phyloP scores from a whole-genome alignment of 768 basidiomycete genomes.

The Collybia nuda region DNA sequence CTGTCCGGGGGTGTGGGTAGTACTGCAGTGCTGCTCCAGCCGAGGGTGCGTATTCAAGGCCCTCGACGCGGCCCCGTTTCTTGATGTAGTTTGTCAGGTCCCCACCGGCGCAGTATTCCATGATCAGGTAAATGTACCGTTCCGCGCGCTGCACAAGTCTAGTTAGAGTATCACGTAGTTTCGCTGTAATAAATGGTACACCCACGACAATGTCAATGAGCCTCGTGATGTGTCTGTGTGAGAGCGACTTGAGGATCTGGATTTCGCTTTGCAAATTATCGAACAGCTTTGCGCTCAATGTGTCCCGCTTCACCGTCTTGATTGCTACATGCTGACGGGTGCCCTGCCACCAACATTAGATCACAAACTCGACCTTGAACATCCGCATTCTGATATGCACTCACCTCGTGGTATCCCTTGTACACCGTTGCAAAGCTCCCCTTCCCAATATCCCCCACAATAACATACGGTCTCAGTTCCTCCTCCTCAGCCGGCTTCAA shows the following conservation, averaged over 20 bases:
- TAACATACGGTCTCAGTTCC: conserved; percentile 75
- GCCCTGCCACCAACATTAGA: conserved; percentile 46
- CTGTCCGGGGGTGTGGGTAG: conserved; percentile 88
- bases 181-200: not conserved
- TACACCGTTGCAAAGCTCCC: conserved; percentile 97
- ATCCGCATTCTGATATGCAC: conserved; percentile 17
- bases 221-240: conserved; percentile 90
- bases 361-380: not conserved
- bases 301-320: conserved; percentile 89
- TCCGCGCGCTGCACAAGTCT: conserved; percentile 56
- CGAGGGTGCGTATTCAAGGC: conserved; percentile 76
- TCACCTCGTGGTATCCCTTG: conserved; percentile 87
- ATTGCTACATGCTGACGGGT: conserved; percentile 82
- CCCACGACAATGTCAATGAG: conserved; percentile 90
- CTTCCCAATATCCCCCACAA: conserved; percentile 76
- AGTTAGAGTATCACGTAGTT: not conserved
- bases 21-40: conserved; percentile 73
- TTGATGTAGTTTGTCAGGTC: conserved; percentile 97
- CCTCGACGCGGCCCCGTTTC: conserved; percentile 92
- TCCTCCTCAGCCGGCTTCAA: conserved; percentile 50
- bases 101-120: conserved; percentile 96
- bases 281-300: conserved; percentile 86
- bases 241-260: conserved; percentile 90
- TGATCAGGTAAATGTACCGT: conserved; percentile 87
- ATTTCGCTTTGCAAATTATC: conserved; percentile 99